A percentile compares a stretch with the other conserved stretches of the same genome.
Evolutionary conservation across 108 stramenopile species (phyloP).

Genomic region (Hondaea fermentalgiana): DNA sequence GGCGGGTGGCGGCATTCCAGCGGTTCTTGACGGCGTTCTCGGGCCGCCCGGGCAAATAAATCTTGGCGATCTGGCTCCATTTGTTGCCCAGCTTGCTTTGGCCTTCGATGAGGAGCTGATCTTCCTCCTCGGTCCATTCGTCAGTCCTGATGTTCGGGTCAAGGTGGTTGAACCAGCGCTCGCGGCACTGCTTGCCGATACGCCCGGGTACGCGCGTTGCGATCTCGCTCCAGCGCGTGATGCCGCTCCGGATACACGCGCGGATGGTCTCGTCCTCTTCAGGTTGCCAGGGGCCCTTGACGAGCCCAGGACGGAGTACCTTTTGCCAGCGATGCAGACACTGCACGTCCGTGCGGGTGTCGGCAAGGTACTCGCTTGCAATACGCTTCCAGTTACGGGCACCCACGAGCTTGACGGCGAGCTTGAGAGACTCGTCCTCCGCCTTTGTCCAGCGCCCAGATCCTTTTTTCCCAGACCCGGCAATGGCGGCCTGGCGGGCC

Average conservation of each 20-base stretch:
- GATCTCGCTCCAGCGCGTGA: conserved; percentile 37
- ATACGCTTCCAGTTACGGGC: conserved; percentile 72
- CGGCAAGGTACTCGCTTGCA: conserved; percentile 52
- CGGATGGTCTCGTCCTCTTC: conserved; percentile 75
- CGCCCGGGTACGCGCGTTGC: conserved; percentile 54
- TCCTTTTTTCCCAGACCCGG: not conserved
- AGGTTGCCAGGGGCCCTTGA: conserved; percentile 93
- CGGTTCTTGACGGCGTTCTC: conserved; percentile 51
- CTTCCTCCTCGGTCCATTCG: conserved; percentile 78
- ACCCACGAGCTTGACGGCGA: conserved; percentile 57
- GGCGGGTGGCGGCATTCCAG: conserved; percentile 23
- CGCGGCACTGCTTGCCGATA: conserved; percentile 97
- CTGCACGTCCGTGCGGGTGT: conserved; percentile 4
- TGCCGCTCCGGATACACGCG: conserved; percentile 21
- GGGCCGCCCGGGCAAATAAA: conserved; percentile 60
- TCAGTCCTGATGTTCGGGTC: conserved; percentile 62
- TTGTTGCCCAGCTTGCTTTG: conserved; percentile 71
- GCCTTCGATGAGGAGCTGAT: conserved; percentile 64
- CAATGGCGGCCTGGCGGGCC: not conserved
- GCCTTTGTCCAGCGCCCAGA: conserved; percentile 71
- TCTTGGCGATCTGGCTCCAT: conserved; percentile 83
- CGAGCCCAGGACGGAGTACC: conserved; percentile 87
- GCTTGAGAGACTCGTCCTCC: conserved; percentile 69
- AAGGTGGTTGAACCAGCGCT: conserved; percentile 96
- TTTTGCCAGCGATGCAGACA: conserved; percentile 99